Evolutionary conservation across 148 eudicot species (phyloP).

Genomic region (Heliosperma pusillum): DNA sequence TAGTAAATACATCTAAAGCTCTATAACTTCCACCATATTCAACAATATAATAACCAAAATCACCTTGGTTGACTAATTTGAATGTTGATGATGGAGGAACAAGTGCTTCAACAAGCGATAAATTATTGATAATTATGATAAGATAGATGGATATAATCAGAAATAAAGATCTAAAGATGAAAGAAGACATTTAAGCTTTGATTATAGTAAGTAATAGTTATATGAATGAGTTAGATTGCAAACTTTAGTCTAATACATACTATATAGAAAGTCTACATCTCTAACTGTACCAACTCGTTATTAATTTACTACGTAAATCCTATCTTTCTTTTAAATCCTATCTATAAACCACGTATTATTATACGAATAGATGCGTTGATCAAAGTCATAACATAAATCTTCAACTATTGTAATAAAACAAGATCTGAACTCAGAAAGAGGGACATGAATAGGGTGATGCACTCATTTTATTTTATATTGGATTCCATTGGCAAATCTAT

Average conservation of each 20-base stretch:
- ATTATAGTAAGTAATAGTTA: neutral
- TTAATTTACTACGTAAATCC: neutral
- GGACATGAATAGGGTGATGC: no score
- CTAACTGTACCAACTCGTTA: neutral
- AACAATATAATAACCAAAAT: slow-evolving; percentile 49
- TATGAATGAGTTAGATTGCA: neutral
- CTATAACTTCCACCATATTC: slow-evolving; percentile 35
- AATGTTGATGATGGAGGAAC: slow-evolving; percentile 39
- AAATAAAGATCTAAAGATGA: neutral
- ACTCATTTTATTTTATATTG: no score
- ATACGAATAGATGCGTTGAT: neutral
- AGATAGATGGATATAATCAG: neutral
- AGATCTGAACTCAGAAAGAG: slow-evolving; percentile 1
- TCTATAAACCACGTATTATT: no score
- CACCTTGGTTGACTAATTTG: slow-evolving; percentile 50
- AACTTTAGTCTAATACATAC: neutral
- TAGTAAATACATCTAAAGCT: slow-evolving; percentile 9
- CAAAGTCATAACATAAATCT: neutral
- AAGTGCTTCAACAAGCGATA: slow-evolving; percentile 3
- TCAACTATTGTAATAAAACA: neutral
- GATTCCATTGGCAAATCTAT: no score
- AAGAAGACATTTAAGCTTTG: slow-evolving; percentile 2
- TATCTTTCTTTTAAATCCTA: no score
- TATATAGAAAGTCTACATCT: slow-evolving; percentile 14
- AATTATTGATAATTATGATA: neutral